Evolutionary conservation across 176 grass and related monocot genomes (phyloP).

Genomic region (Phragmites australis): DNA sequence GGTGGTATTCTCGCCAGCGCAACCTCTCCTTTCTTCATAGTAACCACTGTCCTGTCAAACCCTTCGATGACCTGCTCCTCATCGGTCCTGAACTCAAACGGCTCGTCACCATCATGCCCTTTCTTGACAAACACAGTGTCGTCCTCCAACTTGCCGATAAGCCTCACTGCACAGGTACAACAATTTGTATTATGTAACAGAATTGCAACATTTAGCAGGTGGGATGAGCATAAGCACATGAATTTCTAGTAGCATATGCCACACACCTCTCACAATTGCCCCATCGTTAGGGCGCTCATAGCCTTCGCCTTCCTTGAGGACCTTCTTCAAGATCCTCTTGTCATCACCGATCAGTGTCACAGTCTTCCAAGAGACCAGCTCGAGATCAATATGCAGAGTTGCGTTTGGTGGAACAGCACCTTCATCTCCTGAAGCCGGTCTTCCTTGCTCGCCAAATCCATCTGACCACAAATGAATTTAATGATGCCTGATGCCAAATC

Average conservation of each 20-base stretch:
- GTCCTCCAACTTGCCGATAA: conserved; percentile 66
- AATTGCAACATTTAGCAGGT: background rate
- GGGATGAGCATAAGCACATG: background rate
- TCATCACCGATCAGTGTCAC: conserved; percentile 74
- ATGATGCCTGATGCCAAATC: background rate
- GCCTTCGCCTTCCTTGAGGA: conserved; percentile 77
- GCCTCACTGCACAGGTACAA: conserved; percentile 45
- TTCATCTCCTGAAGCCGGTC: conserved; percentile 46
- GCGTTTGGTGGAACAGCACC: conserved; percentile 59
- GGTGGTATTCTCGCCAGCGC: conserved; percentile 62
- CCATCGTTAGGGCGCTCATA: conserved; percentile 86
- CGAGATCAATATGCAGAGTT: conserved; percentile 54
- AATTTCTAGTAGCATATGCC: background rate
- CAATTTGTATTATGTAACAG: background rate
- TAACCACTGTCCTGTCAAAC: conserved; percentile 55
- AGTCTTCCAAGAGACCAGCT: conserved; percentile 75
- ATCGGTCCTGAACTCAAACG: conserved; percentile 78
- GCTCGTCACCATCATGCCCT: conserved; percentile 67
- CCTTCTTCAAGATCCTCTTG: conserved; percentile 84
- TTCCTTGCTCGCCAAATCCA: conserved; percentile 85
- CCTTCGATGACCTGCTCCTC: conserved; percentile 79
- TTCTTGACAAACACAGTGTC: conserved; percentile 70
- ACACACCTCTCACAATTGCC: conserved; percentile 73
- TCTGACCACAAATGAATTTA: conserved; percentile 32
- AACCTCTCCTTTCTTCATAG: conserved; percentile 93